Base-by-base conservation (phyloP, 139 green algal genomes). In the Nannochloris sp. region DNA sequence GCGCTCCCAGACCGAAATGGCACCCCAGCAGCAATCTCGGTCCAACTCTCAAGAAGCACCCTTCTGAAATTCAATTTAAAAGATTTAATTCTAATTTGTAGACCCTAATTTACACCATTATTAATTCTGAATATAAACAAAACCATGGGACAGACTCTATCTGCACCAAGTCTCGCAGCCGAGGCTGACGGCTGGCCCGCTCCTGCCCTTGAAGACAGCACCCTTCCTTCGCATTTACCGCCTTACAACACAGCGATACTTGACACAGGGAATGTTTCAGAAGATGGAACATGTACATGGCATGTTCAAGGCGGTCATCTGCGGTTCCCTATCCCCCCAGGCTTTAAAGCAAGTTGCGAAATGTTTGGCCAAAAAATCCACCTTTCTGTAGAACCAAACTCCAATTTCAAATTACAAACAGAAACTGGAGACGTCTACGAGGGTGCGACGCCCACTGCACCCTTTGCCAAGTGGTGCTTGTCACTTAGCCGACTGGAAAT, bases 401-500 rank as follows among this genome's bases (percentile, higher is more conserved):
- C 6, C 58, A 9, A 57, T 27, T 65, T 65, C 27, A 25, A 24
- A 27, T 34, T 65, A 47, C 14, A 31, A 29, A 65, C 58, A 8
- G 31, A 53, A 12, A n/a, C 19, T 54, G 60, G 58, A 4, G 35
- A 23, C 13, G 19, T 31, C 6, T 67, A 35, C 37, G 27, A 6
- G 32, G 60, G 60, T 8, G 27, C 10, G 30, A 56, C 29, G 30
- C 60, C 60, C n/a, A 37, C 60, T 30, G 37, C 36, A 4, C 60
- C 60, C 15, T 67, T 67, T 61, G 60, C 60, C 19, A 67, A 67
- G 38, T 36, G 15, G n/a, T 33, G 34, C 6, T 34, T 67, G 14
- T 6, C 12, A 4, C 32, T 27, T 2, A 15, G 33, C 8, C 35
- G 37, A 7, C 25, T 67, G 5, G 60, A 67, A 25, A 32, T 67